Percentiles rank a stretch among this genome's conserved stretches.
These are phyloP conservation scores for Nepenthes alata DNA, from an alignment of 179 eudicot genomes.

Conservation along the genomic window DNA sequence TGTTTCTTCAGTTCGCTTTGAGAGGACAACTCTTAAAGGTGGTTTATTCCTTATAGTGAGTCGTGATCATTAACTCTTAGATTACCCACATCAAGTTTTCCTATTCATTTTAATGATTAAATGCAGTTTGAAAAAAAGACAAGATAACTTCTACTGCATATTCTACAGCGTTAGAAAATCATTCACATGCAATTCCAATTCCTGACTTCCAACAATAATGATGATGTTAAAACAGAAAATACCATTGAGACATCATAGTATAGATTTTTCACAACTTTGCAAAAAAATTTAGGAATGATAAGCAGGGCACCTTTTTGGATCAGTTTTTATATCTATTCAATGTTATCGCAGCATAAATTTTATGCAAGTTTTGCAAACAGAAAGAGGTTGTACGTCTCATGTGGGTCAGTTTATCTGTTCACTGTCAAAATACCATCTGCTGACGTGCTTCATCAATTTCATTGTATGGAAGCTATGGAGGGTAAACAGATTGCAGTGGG, in stretches of 20 bases:
- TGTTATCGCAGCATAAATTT: no score
- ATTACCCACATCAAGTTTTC: neutral
- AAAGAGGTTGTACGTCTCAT: neutral
- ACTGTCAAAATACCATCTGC: neutral
- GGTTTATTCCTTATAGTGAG: conserved; percentile 4
- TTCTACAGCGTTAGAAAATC: neutral
- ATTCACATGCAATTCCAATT: no score
- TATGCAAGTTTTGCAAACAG: no score
- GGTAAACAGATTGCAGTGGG: conserved; percentile 61
- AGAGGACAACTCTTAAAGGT: conserved; percentile 84
- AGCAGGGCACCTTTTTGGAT: neutral
- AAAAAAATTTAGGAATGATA: neutral
- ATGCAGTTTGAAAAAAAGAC: neutral
- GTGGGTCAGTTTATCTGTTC: neutral
- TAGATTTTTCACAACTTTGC: neutral
- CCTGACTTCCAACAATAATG: neutral
- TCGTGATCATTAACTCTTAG: neutral
- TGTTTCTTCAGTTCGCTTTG: conserved; percentile 57
- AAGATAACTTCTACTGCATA: neutral
- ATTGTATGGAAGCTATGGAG: conserved; percentile 23
- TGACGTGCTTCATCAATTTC: neutral
- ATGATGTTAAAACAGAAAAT: neutral
- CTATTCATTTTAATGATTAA: neutral
- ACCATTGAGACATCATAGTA: no score
- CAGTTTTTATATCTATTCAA: neutral